Evolutionary conservation across 2,329 filamentous ascomycete species (phyloP).

Genomic region (Ophiostoma sp.): DNA sequence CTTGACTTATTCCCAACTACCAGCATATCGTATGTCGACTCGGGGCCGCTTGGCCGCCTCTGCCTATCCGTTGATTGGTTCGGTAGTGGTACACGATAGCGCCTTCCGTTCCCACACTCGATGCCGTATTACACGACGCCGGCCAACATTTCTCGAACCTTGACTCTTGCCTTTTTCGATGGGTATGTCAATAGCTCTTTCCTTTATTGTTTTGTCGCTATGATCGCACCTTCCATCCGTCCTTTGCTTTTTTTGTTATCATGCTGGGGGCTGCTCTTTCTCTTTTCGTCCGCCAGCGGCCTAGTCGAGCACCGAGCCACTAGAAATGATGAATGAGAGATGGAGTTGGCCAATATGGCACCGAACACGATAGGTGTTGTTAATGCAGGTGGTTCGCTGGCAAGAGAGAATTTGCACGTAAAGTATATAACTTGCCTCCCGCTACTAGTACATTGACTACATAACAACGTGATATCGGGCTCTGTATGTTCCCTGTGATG

Average conservation of each 20-base stretch:
- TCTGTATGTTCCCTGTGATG: no score
- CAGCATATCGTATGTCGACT: background rate
- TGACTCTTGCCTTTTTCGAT: background rate
- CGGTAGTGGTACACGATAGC: background rate
- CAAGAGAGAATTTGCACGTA: background rate
- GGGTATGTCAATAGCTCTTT: background rate
- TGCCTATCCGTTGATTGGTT: background rate
- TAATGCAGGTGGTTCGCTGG: background rate
- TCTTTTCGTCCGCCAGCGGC: constrained; percentile 3
- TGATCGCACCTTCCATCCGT: background rate
- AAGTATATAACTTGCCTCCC: background rate
- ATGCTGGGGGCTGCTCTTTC: background rate
- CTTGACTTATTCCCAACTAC: background rate
- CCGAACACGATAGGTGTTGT: background rate
- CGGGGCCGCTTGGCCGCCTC: background rate
- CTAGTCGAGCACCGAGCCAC: constrained; percentile 3
- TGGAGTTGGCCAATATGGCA: background rate
- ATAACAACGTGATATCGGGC: no score
- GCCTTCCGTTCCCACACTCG: constrained; percentile 2
- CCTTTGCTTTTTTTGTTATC: background rate
- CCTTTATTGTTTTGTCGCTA: background rate
- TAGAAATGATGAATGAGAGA: background rate
- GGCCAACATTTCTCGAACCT: background rate
- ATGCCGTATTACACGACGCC: background rate
- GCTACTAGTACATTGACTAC: background rate